These are phyloP conservation scores for Trichoderma breve DNA, from an alignment of 2,329 filamentous ascomycete genomes.

Conservation along the genomic window DNA sequence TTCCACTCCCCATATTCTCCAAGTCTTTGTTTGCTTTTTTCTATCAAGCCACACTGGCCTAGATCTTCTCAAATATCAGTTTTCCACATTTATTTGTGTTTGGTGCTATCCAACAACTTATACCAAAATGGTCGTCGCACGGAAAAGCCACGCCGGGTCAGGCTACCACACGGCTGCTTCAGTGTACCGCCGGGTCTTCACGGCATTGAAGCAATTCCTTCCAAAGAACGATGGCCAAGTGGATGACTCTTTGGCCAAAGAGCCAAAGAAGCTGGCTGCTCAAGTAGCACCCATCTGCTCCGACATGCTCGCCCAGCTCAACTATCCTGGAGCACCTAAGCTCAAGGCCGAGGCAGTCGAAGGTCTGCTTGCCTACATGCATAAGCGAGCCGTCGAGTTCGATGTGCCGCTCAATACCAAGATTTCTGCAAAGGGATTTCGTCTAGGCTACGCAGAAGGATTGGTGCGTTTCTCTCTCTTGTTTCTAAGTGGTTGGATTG, in stretches of 20 bases:
- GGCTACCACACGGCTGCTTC: slow-evolving; percentile 1
- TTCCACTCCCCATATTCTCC: background rate
- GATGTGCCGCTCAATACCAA: background rate
- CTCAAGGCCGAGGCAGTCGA: background rate
- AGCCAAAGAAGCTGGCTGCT: background rate
- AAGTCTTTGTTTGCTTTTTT: background rate
- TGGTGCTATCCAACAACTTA: background rate
- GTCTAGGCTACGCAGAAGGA: background rate
- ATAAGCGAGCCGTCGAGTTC: slow-evolving; percentile 10
- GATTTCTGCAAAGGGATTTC: background rate
- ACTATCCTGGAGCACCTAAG: background rate
- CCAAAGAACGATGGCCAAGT: background rate
- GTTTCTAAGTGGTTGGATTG: background rate
- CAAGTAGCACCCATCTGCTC: background rate
- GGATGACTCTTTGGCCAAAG: background rate
- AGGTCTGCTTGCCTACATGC: background rate
- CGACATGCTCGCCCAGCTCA: background rate
- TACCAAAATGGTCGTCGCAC: slow-evolving; percentile 5
- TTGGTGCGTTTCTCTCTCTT: background rate
- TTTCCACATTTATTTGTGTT: background rate
- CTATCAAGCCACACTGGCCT: background rate
- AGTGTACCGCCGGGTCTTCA: background rate
- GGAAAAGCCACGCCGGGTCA: background rate
- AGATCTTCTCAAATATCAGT: background rate
- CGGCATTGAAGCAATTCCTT: background rate